Base-by-base conservation (phyloP, 2,329 filamentous ascomycete species). In the Lojkania enalia region DNA sequence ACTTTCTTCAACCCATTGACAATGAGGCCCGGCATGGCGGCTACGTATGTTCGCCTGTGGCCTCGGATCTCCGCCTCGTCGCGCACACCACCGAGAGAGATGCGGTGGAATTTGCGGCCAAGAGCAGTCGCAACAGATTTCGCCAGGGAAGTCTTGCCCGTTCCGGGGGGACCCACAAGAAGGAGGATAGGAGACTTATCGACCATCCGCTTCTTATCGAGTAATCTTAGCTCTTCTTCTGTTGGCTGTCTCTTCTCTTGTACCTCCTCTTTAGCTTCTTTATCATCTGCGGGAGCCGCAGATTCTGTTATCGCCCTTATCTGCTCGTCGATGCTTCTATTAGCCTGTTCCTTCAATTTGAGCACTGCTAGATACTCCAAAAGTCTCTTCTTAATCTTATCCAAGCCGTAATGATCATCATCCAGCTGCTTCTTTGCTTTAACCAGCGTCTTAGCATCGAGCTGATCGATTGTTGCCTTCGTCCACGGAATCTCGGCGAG, bases 31-130 rank as follows among this genome's bases (percentile, higher is more conserved):
- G 94, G 94, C 92, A 99, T 96, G n/a, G 94, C 94, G 16, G 94
- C 94, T 46, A 99, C 94, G 64, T 99, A 99, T 0, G 94, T 99
- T 57, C 94, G 81, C 44, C 94, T 82, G 71, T 99, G 94, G 7
- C 94, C 94, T 48, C 94, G 83, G 48, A 99, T 97, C 73, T 99
- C 94, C 13, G 94, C 94, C 70, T 99, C 94, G 61, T 99, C 94
- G 42, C 94, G 81, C 2, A 99, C 92, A 57, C 94, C 94, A 49
- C 94, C 94, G 3, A 99, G 84, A 3, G 94, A 97, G 59, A 99
- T 96, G 35, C 94, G 85, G 70, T 99, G 92, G 70, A 99, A 99
- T 69, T 96, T 95, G 52, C 94, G 85, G 13, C 92, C 92, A 9
- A 99, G 79, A 1, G 94, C 91, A 13, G 88, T 88, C 2, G 94